Evolutionary conservation across 2,329 filamentous ascomycete genomes (phyloP).

Genomic region (Cytospora paraplurivora): DNA sequence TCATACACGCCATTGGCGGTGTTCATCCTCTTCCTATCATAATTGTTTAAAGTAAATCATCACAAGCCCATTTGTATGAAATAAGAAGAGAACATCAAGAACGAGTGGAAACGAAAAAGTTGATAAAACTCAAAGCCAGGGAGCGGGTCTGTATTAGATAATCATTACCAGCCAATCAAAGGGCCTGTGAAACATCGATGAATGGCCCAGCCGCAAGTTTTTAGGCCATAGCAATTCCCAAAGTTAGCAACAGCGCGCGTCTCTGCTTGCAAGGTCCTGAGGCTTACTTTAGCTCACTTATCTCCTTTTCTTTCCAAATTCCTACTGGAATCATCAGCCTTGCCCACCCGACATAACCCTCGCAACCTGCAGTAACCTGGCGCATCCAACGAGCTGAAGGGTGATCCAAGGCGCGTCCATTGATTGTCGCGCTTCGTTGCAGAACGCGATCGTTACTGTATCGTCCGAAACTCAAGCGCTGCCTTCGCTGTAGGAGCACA

Average conservation of each 20-base stretch:
- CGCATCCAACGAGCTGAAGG: constrained; percentile 10
- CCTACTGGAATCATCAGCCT: neutral
- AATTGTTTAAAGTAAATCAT: constrained; percentile 60
- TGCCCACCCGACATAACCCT: neutral
- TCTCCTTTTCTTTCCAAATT: neutral
- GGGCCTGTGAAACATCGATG: neutral
- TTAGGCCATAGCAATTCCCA: neutral
- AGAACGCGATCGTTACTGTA: neutral
- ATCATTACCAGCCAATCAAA: neutral
- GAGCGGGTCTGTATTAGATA: neutral
- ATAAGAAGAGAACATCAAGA: constrained; percentile 36
- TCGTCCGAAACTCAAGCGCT: constrained; percentile 12
- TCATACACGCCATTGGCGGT: constrained; percentile 58
- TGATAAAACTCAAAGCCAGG: constrained; percentile 9
- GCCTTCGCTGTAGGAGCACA: constrained; percentile 22
- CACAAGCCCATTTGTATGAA: constrained; percentile 53
- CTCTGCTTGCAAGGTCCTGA: constrained; percentile 18
- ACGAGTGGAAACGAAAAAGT: constrained; percentile 14
- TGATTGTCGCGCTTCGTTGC: constrained; percentile 4
- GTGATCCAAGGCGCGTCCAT: constrained; percentile 14
- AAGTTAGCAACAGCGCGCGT: constrained; percentile 5
- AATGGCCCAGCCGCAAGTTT: constrained; percentile 9
- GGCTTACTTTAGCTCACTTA: constrained; percentile 5
- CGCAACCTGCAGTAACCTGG: constrained; percentile 13
- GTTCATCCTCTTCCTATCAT: constrained; percentile 73